phyloP scores from a whole-genome alignment of 306 rosid genomes.

The Dryas drummondii region DNA sequence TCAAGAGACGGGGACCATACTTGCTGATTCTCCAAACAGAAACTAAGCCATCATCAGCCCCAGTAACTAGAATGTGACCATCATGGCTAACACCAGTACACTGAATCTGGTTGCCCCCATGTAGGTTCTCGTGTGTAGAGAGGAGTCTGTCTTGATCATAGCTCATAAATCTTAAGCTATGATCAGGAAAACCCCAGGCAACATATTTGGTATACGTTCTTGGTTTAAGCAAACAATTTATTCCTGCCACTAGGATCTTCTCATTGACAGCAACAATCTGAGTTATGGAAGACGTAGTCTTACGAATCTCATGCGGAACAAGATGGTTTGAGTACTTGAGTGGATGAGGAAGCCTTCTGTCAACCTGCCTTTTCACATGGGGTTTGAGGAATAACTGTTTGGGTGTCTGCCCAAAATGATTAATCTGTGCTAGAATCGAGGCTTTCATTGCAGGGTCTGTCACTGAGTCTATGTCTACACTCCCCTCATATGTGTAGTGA shows the following conservation, averaged over 20 bases:
- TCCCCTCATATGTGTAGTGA: constrained; percentile 97
- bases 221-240: constrained; percentile 80
- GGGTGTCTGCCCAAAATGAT: constrained; percentile 99
- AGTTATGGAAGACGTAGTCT: constrained; percentile 65
- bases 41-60: constrained; percentile 94
- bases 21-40: constrained; percentile 85
- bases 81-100: constrained; percentile 86
- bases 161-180: constrained; percentile 89
- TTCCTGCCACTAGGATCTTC: constrained; percentile 79
- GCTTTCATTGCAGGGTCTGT: constrained; percentile 99
- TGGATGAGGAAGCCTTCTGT: constrained; percentile 86
- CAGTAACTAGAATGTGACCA: constrained; percentile 87
- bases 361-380: constrained; percentile 81
- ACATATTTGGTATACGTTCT: constrained; percentile 88
- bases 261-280: constrained; percentile 81
- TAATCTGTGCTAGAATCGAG: constrained; percentile 96
- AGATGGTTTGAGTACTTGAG: constrained; percentile 78
- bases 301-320: constrained; percentile 81
- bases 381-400: constrained; percentile 91
- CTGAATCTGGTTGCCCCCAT: constrained; percentile 86
- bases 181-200: constrained; percentile 97
- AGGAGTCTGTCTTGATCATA: constrained; percentile 91
- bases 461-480: constrained; percentile 96
- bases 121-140: constrained; percentile 97
- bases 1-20: constrained; percentile 59